Evolutionary conservation across 2,329 filamentous ascomycete genomes (phyloP), one percentile per base, ranked within the genome.

Genomic region (Claviceps sp.): DNA sequence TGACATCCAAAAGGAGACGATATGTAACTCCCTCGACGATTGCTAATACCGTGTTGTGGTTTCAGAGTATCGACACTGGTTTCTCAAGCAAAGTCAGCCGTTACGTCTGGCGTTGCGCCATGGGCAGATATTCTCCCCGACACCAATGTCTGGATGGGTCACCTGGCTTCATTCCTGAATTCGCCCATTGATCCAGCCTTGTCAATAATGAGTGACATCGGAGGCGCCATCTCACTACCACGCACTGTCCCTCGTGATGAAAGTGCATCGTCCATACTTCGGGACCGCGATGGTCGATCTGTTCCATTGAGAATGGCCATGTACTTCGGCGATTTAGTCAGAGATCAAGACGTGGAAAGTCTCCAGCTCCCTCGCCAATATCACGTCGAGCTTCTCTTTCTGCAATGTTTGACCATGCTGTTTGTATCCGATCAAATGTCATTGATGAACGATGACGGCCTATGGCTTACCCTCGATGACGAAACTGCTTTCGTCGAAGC

Each of bases 281-380:
- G 84, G 44, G 89, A 95, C 62, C 71, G 76, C 4, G 77, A 79
- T 56, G 86, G 86, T 0, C 79, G 82, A 36, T 88, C 88, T 2
- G 72, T 86, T 51, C 81, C 88, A 1, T 78, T 87, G 14, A 77
- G 91, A 52, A 86, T 94, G 70, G 81, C 84, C 1, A 73, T 84
- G 48, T 95, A 89, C 63, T 77, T 81, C 0, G 72, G 74, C 5
- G 75, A 75, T 48, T 63, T 93, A 0, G 62, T 89, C 1, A 62
- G 89, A 0, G 61, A 65, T 0, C 63, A 66, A 3, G 67, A 69
- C 0, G 58, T 75, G 9, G 58, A 70, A 2, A 52, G 75, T 1
- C 58, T 67, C 0, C 58, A 64, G 0, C 55, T 79, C 0, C 69
- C 75, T 0, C 59, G 61, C 2, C 61, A 68, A 2, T 67, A 70